Percentiles rank a stretch among this genome's conserved stretches.
phyloP scores from a whole-genome alignment of 345 rosid species.

The Salix udensis region DNA sequence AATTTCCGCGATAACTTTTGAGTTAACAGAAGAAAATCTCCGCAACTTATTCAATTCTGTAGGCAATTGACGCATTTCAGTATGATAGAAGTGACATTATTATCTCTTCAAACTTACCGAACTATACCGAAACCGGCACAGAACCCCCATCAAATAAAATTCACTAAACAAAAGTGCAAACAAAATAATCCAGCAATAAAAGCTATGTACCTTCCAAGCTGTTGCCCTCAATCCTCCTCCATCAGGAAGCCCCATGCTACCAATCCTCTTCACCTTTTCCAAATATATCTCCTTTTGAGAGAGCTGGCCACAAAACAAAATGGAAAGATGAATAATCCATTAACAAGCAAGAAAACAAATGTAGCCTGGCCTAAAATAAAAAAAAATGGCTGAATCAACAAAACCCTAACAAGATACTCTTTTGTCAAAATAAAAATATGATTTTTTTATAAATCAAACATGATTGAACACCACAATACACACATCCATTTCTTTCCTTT shows the following conservation, averaged over 20 bases:
- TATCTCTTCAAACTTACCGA: not conserved
- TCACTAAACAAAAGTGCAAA: not conserved
- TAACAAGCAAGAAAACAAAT: not conserved
- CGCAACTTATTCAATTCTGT: not conserved
- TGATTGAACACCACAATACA: not conserved
- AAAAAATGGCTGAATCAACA: not conserved
- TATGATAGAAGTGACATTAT: not conserved
- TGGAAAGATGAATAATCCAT: not conserved
- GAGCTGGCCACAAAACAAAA: constrained; percentile 30
- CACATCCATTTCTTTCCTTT: not conserved
- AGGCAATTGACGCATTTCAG: not conserved
- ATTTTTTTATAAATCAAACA: not conserved
- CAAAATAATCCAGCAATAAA: not conserved
- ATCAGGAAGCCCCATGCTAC: constrained; percentile 50
- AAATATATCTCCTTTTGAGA: constrained; percentile 57
- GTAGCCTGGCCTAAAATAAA: not conserved
- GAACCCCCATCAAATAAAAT: not conserved
- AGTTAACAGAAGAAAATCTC: not conserved
- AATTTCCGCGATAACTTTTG: not conserved
- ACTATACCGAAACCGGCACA: not conserved
- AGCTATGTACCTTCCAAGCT: constrained; percentile 54
- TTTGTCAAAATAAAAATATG: no score
- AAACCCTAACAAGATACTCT: not conserved
- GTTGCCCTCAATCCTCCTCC: constrained; percentile 58
- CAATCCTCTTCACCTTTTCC: constrained; percentile 56